Base-by-base conservation (phyloP, 2,329 filamentous ascomycete genomes). In the Clonostachys rhizophaga region DNA sequence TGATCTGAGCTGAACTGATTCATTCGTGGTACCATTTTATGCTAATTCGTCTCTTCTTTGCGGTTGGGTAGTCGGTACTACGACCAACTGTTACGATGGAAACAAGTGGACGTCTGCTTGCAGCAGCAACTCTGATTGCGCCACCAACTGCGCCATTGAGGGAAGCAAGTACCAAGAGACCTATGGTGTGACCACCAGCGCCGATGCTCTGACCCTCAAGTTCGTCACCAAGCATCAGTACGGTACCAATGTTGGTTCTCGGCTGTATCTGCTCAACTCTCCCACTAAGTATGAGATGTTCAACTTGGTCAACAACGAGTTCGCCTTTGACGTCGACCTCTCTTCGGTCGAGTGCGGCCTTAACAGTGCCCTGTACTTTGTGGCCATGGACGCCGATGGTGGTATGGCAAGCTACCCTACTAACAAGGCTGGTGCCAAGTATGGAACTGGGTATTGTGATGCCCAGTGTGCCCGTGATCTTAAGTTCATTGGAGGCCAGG, bases 261-360 rank as follows among this genome's bases (percentile, higher is more conserved):
- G 83, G 49, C 61, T 83, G 41, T 86, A 83, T 58, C 69, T 86
- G 47, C 72, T 86, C 66, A 70, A 73, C 51, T 66, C 71, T 45
- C 71, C 75, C 40, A 67, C 66, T 49, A 74, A 71, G 49, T 86
- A 86, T 59, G 65, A 84, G 64, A 73, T 77, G 56, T 79, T 86
- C 65, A 72, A 79, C 47, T 68, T 85, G 45, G 67, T 77, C 49
- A 78, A 78, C 64, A 72, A 80, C 57, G 83, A 87, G 61, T 78
- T 87, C 57, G 77, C 78, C 35, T 85, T 87, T 48, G 81, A 85
- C 47, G 81, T 86, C 14, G 83, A 87, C 57, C 72, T 84, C 33
- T 84, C 80, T 30, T 74, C 75, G 47, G 69, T 86, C 24, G 75
- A 57, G 34, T 87, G 84, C 55, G 84, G 84, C 46, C 63, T 87